These are phyloP conservation scores for Oxyria digyna DNA, from an alignment of 148 eudicot species.

Conservation along the genomic window DNA sequence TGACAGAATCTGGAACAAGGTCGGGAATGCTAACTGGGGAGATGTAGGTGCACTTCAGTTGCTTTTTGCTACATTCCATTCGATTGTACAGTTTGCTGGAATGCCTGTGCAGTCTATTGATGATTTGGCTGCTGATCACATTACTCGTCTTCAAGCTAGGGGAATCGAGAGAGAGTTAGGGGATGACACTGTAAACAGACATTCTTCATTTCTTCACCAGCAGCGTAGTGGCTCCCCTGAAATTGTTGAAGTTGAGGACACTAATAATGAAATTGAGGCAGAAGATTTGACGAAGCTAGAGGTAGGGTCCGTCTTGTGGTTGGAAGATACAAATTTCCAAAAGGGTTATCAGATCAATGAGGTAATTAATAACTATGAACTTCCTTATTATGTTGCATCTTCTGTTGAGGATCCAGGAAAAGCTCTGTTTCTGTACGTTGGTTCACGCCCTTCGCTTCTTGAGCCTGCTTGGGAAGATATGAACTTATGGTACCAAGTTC, in stretches of 20 bases:
- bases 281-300: conserved; percentile 48
- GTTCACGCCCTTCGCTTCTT: conserved; percentile 77
- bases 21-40: conserved; percentile 96
- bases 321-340: conserved; percentile 62
- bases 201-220: conserved; percentile 49
- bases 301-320: conserved; percentile 48
- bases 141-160: conserved; percentile 77
- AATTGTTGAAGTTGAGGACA: conserved; percentile 76
- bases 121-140: conserved; percentile 94
- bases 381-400: conserved; percentile 45
- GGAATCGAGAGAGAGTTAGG: conserved; percentile 65
- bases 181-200: conserved; percentile 42
- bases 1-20: conserved; percentile 93
- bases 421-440: conserved; percentile 48
- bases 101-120: conserved; percentile 67
- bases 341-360: conserved; percentile 64
- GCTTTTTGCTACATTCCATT: conserved; percentile 85
- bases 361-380: conserved; percentile 51
- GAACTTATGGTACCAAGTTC: conserved; percentile 94
- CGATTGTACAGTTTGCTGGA: conserved; percentile 61
- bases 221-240: conserved; percentile 61
- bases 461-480: conserved; percentile 95
- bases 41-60: conserved; percentile 85
- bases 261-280: conserved; percentile 28
- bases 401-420: conserved; percentile 54